A percentile compares a stretch with the other conserved stretches of the same genome.
Conservation (phyloP, 768 basidiomycete genomes). For the Suillus decipiens region DNA sequence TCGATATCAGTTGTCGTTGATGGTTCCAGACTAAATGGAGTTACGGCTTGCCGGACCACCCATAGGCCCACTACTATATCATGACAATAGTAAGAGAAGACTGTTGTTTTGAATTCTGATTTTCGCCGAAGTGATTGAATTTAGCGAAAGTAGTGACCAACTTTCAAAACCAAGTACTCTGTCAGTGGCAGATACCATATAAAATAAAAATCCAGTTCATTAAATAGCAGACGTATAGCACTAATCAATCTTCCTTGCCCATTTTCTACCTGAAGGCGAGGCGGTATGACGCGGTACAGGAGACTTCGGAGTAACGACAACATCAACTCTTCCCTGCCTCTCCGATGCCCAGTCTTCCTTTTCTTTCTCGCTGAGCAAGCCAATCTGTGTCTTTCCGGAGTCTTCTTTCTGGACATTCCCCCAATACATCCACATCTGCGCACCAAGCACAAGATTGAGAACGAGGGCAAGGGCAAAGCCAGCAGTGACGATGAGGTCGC, state of each 20-base stretch:
- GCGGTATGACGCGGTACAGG: slow-evolving; percentile 44
- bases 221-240: slow-evolving; percentile 19
- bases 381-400: slow-evolving; percentile 20
- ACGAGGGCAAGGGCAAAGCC: slow-evolving; percentile 83
- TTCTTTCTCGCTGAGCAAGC: slow-evolving; percentile 30
- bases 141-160: not conserved
- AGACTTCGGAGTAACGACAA: slow-evolving; percentile 44
- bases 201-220: not conserved
- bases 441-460: slow-evolving; percentile 82
- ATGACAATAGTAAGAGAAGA: not conserved
- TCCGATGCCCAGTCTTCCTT: slow-evolving; percentile 25
- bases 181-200: not conserved
- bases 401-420: slow-evolving; percentile 48
- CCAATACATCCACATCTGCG: slow-evolving; percentile 87
- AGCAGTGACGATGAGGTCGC: slow-evolving; percentile 76
- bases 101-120: not conserved
- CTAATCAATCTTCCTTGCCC: slow-evolving; percentile 76
- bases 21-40: not conserved
- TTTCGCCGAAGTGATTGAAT: not conserved
- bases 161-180: not conserved
- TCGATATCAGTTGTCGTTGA: not conserved
- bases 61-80: no score
- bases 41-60: not conserved
- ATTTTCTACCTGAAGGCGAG: slow-evolving; percentile 59
- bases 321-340: slow-evolving; percentile 38